A percentile compares a stretch with the other conserved stretches of the same genome.
These are phyloP conservation scores for Gossypium sturtianum DNA, from an alignment of 345 rosid genomes.

Conservation along the genomic window DNA sequence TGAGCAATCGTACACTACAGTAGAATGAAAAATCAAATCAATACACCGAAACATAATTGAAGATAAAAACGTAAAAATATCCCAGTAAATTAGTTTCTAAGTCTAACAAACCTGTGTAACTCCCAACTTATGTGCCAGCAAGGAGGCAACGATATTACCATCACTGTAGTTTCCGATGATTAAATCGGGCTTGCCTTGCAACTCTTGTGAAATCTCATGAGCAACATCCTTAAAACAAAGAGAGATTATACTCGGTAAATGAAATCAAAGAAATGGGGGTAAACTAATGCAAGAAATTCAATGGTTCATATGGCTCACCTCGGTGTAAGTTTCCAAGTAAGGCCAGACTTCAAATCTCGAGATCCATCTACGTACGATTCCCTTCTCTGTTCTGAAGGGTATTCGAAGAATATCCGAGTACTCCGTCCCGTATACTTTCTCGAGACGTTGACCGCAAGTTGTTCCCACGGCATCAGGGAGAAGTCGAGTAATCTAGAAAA, in stretches of 20 bases:
- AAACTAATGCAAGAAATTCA: not conserved
- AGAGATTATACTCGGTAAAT: not conserved
- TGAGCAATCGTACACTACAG: slow-evolving; percentile 92
- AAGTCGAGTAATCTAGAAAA: slow-evolving; percentile 62
- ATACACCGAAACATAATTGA: not conserved
- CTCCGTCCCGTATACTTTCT: slow-evolving; percentile 72
- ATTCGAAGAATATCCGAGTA: slow-evolving; percentile 79
- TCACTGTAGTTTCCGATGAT: slow-evolving; percentile 95
- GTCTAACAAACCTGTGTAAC: slow-evolving; percentile 81
- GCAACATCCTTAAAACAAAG: slow-evolving; percentile 61
- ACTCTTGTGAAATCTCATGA: slow-evolving; percentile 61
- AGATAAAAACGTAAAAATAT: not conserved
- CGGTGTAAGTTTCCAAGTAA: slow-evolving; percentile 77
- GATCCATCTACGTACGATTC: slow-evolving; percentile 82
- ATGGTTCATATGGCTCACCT: slow-evolving; percentile 33
- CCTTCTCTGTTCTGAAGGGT: slow-evolving; percentile 78
- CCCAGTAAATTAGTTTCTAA: not conserved
- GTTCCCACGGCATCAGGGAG: slow-evolving; percentile 95
- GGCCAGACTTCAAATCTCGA: slow-evolving; percentile 98
- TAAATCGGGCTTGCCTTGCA: slow-evolving; percentile 88
- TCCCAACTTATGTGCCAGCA: slow-evolving; percentile 81
- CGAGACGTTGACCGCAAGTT: slow-evolving; percentile 86
- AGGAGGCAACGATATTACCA: slow-evolving; percentile 87
- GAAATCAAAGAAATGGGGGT: not conserved
- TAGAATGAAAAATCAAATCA: not conserved